A percentile compares a stretch with the other conserved stretches of the same genome.
These are phyloP conservation scores for Coffea eugenioides DNA, from an alignment of 257 asterid genomes.

Conservation along the genomic window DNA sequence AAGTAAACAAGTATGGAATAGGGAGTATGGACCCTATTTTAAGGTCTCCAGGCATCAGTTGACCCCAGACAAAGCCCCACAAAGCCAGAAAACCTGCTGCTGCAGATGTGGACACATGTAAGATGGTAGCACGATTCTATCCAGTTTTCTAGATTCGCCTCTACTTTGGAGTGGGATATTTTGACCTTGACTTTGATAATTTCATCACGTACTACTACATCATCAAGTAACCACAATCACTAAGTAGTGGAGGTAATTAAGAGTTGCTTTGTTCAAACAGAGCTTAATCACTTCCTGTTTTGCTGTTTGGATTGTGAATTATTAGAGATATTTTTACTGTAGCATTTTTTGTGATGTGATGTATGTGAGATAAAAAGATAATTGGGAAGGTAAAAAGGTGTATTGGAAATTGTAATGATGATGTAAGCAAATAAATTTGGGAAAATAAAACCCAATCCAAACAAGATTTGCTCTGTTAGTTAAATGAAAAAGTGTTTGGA, in stretches of 20 bases:
- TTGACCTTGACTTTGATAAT: slow-evolving; percentile 21
- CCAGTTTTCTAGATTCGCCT: slow-evolving; percentile 5
- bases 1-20: not conserved
- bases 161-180: not conserved
- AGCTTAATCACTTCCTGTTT: too few relatives aligned
- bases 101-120: not conserved
- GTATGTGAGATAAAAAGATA: too few relatives aligned
- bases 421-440: too few relatives aligned
- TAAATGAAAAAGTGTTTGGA: not conserved
- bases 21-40: not conserved
- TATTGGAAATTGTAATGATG: too few relatives aligned
- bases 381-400: too few relatives aligned
- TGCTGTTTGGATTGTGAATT: too few relatives aligned
- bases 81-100: not conserved
- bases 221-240: not conserved
- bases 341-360: too few relatives aligned
- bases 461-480: not conserved
- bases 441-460: not conserved
- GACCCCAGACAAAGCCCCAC: not conserved
- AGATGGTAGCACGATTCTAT: too few relatives aligned
- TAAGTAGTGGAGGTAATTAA: not conserved
- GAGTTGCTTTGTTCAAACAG: too few relatives aligned
- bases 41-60: not conserved
- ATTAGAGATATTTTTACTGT: too few relatives aligned
- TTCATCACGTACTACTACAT: not conserved